phyloP scores from a whole-genome alignment of 2,329 filamentous ascomycete species.

The Didymella pinodella region DNA sequence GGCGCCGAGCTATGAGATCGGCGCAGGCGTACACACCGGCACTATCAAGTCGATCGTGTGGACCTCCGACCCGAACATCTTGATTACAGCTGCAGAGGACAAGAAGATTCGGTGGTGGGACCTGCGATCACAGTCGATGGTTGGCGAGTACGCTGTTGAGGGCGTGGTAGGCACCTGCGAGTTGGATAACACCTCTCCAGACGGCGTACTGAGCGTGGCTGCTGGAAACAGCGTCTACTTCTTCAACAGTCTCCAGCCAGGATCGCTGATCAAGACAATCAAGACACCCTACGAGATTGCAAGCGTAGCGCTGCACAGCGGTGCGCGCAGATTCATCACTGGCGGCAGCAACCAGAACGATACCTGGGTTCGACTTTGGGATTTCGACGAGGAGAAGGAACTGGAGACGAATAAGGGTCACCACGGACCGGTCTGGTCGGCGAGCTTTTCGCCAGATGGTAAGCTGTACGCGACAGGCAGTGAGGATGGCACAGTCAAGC shows the following conservation, averaged over 20 bases:
- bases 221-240: constrained; percentile 96
- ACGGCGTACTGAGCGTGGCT: constrained; percentile 83
- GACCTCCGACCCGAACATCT: constrained; percentile 84
- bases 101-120: constrained; percentile 96
- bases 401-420: constrained; percentile 95
- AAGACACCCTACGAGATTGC: constrained; percentile 85
- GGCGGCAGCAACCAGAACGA: constrained; percentile 79
- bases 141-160: constrained; percentile 80
- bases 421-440: constrained; percentile 96
- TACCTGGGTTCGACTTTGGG: constrained; percentile 96
- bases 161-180: constrained; percentile 92
- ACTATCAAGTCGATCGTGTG: constrained; percentile 97
- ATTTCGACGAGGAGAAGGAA: constrained; percentile 83
- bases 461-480: constrained; percentile 96
- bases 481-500: constrained; percentile 96
- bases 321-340: constrained; percentile 83
- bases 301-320: constrained; percentile 86
- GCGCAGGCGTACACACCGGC: constrained; percentile 79
- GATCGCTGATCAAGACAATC: constrained; percentile 76
- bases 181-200: constrained; percentile 69
- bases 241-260: constrained; percentile 79
- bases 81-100: constrained; percentile 90
- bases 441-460: constrained; percentile 92
- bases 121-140: constrained; percentile 75
- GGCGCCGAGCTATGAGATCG: constrained; percentile 80